Evolutionary conservation across 1,284 basidiomycete genomes (phyloP).

Genomic region (Xerocomus nothofagi): DNA sequence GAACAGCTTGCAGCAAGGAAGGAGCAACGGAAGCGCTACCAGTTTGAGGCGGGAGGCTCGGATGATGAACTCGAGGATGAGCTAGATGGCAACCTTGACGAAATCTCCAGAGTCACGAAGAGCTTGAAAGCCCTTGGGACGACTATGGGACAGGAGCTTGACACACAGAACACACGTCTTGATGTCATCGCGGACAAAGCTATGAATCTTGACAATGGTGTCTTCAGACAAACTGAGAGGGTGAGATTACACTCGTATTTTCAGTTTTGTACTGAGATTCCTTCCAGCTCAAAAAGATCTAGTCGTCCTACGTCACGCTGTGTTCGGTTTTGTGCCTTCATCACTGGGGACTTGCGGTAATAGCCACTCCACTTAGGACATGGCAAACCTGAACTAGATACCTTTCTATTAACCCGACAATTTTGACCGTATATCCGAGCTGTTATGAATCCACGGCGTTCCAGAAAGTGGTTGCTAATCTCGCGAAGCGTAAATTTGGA

Average conservation of each 20-base stretch:
- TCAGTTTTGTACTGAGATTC: conserved; percentile 14
- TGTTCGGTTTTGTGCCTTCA: neutral
- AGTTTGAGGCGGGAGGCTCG: conserved; percentile 94
- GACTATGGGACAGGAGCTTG: conserved; percentile 83
- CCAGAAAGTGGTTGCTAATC: neutral
- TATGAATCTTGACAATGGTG: conserved; percentile 57
- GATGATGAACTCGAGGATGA: conserved; percentile 96
- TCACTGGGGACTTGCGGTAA: neutral
- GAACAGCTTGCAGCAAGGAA: conserved; percentile 53
- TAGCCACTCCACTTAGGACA: neutral
- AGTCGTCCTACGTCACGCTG: conserved; percentile 3
- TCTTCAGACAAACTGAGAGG: conserved; percentile 70
- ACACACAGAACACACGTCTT: conserved; percentile 73
- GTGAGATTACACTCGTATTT: conserved; percentile 42
- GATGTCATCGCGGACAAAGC: conserved; percentile 71
- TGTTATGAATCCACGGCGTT: neutral
- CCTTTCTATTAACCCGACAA: conserved; percentile 11
- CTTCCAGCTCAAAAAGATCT: conserved; percentile 67
- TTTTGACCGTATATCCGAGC: neutral
- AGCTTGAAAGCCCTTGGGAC: conserved; percentile 82
- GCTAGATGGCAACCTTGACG: conserved; percentile 89
- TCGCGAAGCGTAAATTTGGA: neutral
- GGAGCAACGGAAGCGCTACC: conserved; percentile 81
- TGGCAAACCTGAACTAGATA: conserved; percentile 19
- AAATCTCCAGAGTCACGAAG: conserved; percentile 81